Evolutionary conservation across 2,329 filamentous ascomycete genomes (phyloP).

Genomic region (Shiraia bambusicola): DNA sequence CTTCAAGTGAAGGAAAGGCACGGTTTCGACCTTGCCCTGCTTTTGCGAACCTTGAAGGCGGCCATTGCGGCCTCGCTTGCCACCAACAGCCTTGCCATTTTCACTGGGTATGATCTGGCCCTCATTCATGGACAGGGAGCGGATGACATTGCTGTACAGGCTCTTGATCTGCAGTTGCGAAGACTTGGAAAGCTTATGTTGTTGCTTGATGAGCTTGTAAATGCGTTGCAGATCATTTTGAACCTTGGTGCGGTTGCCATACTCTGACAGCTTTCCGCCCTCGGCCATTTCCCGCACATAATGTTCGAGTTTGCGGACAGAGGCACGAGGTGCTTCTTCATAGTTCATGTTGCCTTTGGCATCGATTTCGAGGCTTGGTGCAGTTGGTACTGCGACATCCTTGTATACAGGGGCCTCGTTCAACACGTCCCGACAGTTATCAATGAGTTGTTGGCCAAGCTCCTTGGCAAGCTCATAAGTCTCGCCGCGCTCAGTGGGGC

Average conservation of each 20-base stretch:
- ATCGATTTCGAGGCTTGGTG: slow-evolving; percentile 89
- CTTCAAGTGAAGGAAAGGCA: slow-evolving; percentile 96
- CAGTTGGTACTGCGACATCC: slow-evolving; percentile 89
- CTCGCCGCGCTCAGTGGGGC: slow-evolving; percentile 92
- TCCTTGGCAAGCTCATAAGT: slow-evolving; percentile 98
- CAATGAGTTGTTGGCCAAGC: slow-evolving; percentile 87
- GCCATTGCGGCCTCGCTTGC: slow-evolving; percentile 59
- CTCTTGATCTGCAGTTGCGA: slow-evolving; percentile 96
- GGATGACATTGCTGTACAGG: slow-evolving; percentile 90
- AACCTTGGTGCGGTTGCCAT: slow-evolving; percentile 96
- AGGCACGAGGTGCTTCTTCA: slow-evolving; percentile 79
- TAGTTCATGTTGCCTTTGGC: slow-evolving; percentile 90
- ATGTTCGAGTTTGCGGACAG: slow-evolving; percentile 94
- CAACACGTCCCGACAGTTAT: slow-evolving; percentile 95
- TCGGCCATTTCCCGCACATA: slow-evolving; percentile 99
- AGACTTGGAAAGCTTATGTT: slow-evolving; percentile 95
- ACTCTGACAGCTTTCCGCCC: slow-evolving; percentile 97
- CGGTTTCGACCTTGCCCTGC: slow-evolving; percentile 89
- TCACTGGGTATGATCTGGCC: slow-evolving; percentile 93
- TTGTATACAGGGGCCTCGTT: slow-evolving; percentile 86
- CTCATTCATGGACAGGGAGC: slow-evolving; percentile 96
- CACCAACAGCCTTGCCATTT: slow-evolving; percentile 65
- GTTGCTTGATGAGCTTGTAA: slow-evolving; percentile 97
- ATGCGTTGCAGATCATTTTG: slow-evolving; percentile 93
- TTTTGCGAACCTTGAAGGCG: slow-evolving; percentile 61